phyloP scores from a whole-genome alignment of 2,329 filamentous ascomycete genomes.

The Cladosporium sp. region DNA sequence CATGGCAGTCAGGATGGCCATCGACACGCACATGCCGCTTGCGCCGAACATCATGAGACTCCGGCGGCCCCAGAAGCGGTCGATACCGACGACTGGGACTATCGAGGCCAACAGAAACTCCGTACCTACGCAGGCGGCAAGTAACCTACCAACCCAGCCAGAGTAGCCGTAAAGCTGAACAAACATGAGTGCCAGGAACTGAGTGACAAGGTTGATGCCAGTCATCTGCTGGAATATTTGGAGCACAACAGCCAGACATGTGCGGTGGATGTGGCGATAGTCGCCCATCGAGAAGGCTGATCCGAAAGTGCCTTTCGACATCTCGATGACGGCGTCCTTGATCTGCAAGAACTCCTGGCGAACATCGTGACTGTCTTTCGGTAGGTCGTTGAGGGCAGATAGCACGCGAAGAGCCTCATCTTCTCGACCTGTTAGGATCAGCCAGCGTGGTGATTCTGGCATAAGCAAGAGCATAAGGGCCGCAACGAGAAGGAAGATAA shows the following conservation, averaged over 20 bases:
- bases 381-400: constrained; percentile 33
- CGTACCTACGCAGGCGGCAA: constrained; percentile 33
- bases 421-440: constrained; percentile 31
- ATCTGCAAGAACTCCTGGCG: constrained; percentile 29
- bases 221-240: constrained; percentile 44
- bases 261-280: constrained; percentile 43
- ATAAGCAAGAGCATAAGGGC: constrained; percentile 17
- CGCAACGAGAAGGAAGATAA: constrained; percentile 2
- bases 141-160: constrained; percentile 28
- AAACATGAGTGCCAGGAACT: constrained; percentile 40
- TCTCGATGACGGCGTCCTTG: constrained; percentile 36
- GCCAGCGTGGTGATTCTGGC: constrained; percentile 19
- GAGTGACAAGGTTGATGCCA: constrained; percentile 36
- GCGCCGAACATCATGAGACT: constrained; percentile 31
- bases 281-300: constrained; percentile 35
- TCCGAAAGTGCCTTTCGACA: constrained; percentile 27
- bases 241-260: constrained; percentile 39
- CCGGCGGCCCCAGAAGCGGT: constrained; percentile 31
- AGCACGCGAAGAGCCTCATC: constrained; percentile 33
- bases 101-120: constrained; percentile 51
- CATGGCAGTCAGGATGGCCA: constrained; percentile 54
- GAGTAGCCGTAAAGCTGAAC: constrained; percentile 29
- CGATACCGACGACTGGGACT: constrained; percentile 44
- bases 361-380: constrained; percentile 30
- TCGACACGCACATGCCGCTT: constrained; percentile 54